Percentiles rank a stretch among this genome's conserved stretches.
phyloP scores from a whole-genome alignment of 2,329 filamentous ascomycete genomes.

The Aspergillus sp. region DNA sequence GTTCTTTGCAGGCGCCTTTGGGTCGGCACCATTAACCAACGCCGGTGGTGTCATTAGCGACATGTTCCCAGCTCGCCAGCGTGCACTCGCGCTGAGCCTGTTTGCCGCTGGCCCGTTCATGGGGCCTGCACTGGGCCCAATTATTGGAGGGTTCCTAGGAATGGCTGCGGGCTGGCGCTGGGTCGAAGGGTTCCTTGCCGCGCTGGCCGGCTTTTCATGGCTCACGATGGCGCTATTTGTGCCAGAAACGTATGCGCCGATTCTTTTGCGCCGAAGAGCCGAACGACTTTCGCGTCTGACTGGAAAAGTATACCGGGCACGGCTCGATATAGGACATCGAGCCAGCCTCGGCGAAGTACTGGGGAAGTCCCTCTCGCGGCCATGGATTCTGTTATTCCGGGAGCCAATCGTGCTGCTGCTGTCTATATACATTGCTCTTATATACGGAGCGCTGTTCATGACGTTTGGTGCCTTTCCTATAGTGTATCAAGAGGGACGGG shows the following conservation, averaged over 20 bases:
- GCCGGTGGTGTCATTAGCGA: constrained; percentile 63
- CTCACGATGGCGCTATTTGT: constrained; percentile 30
- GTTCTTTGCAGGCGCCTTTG: constrained; percentile 65
- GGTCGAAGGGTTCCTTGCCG: constrained; percentile 64
- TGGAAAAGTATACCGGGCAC: constrained; percentile 49
- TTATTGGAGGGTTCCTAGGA: constrained; percentile 67
- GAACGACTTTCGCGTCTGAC: constrained; percentile 49
- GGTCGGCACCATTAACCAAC: constrained; percentile 62
- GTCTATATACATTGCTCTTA: constrained; percentile 52
- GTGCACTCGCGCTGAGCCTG: constrained; percentile 61
- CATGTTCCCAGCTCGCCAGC: constrained; percentile 55
- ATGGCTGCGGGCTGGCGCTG: constrained; percentile 67
- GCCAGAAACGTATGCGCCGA: constrained; percentile 48
- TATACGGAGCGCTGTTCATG: constrained; percentile 55
- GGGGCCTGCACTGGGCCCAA: constrained; percentile 62
- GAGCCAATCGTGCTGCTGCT: constrained; percentile 54
- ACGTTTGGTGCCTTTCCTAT: constrained; percentile 55
- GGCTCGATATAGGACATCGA: constrained; percentile 30
- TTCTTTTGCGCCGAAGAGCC: constrained; percentile 53
- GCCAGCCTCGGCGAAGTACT: constrained; percentile 38
- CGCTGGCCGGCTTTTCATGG: constrained; percentile 63
- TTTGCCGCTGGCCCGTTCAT: constrained; percentile 69
- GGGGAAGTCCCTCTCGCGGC: constrained; percentile 49
- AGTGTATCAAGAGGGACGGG: constrained; percentile 47
- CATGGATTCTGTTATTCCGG: constrained; percentile 48